Conservation (phyloP, 2,329 filamentous ascomycete species). For the Cladophialophora chaetospira region DNA sequence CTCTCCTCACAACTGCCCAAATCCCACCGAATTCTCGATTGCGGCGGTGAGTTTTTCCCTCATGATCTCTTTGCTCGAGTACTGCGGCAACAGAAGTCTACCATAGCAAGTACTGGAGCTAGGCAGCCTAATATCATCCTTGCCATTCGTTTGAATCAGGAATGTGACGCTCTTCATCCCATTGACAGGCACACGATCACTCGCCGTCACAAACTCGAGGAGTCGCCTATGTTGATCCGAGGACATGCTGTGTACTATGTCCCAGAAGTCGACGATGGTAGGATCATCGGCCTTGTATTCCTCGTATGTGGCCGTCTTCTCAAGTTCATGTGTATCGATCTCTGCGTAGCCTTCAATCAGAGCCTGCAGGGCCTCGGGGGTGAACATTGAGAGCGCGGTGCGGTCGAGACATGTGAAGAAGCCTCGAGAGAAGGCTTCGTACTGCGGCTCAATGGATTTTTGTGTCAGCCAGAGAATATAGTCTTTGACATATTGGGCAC, state of each 20-base stretch:
- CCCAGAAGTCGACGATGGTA: conserved; percentile 81
- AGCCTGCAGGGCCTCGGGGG: conserved; percentile 68
- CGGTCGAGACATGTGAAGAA: conserved; percentile 74
- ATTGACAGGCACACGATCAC: conserved; percentile 83
- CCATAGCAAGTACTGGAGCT: conserved; percentile 94
- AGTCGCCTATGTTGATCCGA: conserved; percentile 72
- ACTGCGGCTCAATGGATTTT: conserved; percentile 75
- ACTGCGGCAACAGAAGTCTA: conserved; percentile 81
- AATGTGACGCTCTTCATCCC: conserved; percentile 83
- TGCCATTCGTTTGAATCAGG: conserved; percentile 75
- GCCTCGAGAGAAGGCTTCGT: conserved; percentile 75
- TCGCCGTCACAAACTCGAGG: conserved; percentile 93
- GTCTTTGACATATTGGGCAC: conserved; percentile 75
- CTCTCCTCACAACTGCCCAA: conserved; percentile 66
- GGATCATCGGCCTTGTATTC: conserved; percentile 69
- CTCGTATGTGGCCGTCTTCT: conserved; percentile 73
- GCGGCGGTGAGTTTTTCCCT: conserved; percentile 78
- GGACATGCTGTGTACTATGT: conserved; percentile 62
- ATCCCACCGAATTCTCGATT: conserved; percentile 83
- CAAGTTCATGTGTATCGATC: conserved; percentile 75
- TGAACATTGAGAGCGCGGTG: conserved; percentile 72
- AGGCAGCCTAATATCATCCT: conserved; percentile 66
- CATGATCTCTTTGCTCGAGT: conserved; percentile 69
- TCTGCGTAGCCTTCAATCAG: conserved; percentile 81
- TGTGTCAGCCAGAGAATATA: conserved; percentile 84